Percentiles rank a stretch among this genome's conserved stretches.
phyloP scores from a whole-genome alignment of 202 grass and related monocot species.

The Eragrostis tef region DNA sequence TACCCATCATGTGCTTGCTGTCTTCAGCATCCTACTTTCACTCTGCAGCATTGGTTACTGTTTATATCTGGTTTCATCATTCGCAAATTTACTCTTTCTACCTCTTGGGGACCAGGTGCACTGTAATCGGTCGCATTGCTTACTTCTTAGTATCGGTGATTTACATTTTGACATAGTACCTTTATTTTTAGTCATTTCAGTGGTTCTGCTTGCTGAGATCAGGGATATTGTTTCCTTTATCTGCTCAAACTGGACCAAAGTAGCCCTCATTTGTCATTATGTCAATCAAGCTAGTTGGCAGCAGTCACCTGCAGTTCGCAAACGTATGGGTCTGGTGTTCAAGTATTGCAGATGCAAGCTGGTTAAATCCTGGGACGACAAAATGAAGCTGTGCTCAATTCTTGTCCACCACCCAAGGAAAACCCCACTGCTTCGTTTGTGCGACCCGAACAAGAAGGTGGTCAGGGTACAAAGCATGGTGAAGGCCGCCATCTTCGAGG shows the following conservation, averaged over 20 bases:
- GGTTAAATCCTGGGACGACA: slow-evolving; percentile 12
- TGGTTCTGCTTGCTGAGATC: neutral
- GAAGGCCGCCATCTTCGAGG: neutral
- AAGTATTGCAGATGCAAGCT: neutral
- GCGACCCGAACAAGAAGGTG: too few species aligned
- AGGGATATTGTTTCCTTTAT: slow-evolving; percentile 1
- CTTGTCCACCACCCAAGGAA: neutral
- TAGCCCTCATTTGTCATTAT: neutral
- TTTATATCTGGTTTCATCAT: neutral
- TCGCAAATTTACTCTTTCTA: neutral
- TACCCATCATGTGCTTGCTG: neutral
- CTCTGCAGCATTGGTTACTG: slow-evolving; percentile 3
- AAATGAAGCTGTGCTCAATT: neutral
- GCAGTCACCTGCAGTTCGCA: neutral
- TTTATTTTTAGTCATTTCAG: neutral
- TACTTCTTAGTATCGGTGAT: too few species aligned
- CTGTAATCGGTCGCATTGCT: too few species aligned
- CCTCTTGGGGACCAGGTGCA: too few species aligned
- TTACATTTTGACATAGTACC: neutral
- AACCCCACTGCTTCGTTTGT: too few species aligned
- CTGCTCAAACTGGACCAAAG: slow-evolving; percentile 48
- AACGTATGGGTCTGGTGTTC: neutral
- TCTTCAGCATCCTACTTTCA: neutral
- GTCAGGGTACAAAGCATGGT: neutral
- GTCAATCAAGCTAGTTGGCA: neutral